Conservation (phyloP, 2,329 filamentous ascomycete genomes). For the Scedosporium aurantiacum region DNA sequence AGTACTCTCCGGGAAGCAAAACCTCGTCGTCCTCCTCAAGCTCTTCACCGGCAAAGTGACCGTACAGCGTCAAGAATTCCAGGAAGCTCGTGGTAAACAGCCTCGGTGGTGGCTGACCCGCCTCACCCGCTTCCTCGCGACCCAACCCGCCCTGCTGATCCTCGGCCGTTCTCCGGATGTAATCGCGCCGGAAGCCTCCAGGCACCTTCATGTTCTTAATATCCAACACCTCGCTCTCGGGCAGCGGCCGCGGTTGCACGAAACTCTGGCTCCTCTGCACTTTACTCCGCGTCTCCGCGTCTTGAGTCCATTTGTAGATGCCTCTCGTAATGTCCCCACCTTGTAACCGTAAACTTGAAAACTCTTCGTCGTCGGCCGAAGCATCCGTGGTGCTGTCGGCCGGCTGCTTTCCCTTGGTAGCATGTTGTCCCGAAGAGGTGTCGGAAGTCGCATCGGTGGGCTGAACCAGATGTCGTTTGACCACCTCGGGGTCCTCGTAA, state of each 20-base stretch:
- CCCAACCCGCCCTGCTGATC: constrained; percentile 24
- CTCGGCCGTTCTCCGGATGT: constrained; percentile 60
- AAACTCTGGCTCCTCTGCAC: constrained; percentile 82
- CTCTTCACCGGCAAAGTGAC: constrained; percentile 94
- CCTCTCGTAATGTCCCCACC: constrained; percentile 90
- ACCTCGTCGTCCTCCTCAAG: constrained; percentile 94
- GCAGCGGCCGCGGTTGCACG: constrained; percentile 62
- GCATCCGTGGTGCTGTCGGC: constrained; percentile 24
- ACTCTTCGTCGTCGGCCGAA: constrained; percentile 60
- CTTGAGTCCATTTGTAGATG: constrained; percentile 94
- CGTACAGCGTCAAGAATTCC: constrained; percentile 89
- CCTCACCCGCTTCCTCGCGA: constrained; percentile 20
- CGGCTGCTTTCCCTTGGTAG: constrained; percentile 42
- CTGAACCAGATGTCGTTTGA: constrained; percentile 78
- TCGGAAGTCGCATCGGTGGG: constrained; percentile 43
- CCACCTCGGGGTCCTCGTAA: constrained; percentile 82
- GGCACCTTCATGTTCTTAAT: constrained; percentile 88
- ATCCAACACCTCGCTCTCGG: constrained; percentile 69
- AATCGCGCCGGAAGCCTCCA: constrained; percentile 87
- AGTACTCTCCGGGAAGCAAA: constrained; percentile 79
- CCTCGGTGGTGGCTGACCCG: constrained; percentile 33
- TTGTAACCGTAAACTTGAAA: constrained; percentile 85
- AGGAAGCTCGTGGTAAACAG: constrained; percentile 87
- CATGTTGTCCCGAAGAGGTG: constrained; percentile 26
- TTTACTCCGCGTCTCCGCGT: constrained; percentile 60